phyloP scores from a whole-genome alignment of 2,329 filamentous ascomycete genomes.

The Aureobasidium subglaciale region DNA sequence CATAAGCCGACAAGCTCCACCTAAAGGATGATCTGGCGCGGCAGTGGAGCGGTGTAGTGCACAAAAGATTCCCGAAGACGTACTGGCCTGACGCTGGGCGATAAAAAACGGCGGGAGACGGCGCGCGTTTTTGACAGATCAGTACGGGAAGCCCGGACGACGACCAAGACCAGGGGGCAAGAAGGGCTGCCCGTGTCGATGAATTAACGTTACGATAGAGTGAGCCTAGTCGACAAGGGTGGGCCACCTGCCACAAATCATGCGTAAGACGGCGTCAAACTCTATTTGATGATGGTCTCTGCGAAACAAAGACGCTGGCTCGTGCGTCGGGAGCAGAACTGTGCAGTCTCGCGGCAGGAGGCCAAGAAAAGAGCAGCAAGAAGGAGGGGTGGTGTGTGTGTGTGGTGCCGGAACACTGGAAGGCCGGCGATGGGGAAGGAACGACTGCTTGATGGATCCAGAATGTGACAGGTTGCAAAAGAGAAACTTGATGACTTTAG shows the following conservation, averaged over 20 bases:
- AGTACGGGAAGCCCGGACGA: slow-evolving; percentile 11
- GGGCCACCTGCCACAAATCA: slow-evolving; percentile 10
- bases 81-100: slow-evolving; percentile 11
- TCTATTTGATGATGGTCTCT: slow-evolving; percentile 12
- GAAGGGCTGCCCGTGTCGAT: neutral
- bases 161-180: slow-evolving; percentile 5
- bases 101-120: slow-evolving; percentile 13
- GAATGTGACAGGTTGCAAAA: slow-evolving; percentile 11
- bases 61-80: slow-evolving; percentile 16
- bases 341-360: slow-evolving; percentile 7
- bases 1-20: slow-evolving; percentile 31
- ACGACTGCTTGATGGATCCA: neutral
- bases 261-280: slow-evolving; percentile 11
- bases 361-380: slow-evolving; percentile 7
- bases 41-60: slow-evolving; percentile 17
- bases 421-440: neutral
- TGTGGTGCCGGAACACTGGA: neutral
- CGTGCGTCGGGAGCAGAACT: slow-evolving; percentile 4
- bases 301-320: neutral
- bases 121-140: slow-evolving; percentile 15
- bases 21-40: slow-evolving; percentile 25
- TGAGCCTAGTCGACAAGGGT: slow-evolving; percentile 1
- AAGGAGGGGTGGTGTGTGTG: neutral
- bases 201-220: slow-evolving; percentile 11
- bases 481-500: neutral